Evolutionary conservation across 345 rosid genomes (phyloP).

Genomic region (Melaleuca alternifolia): DNA sequence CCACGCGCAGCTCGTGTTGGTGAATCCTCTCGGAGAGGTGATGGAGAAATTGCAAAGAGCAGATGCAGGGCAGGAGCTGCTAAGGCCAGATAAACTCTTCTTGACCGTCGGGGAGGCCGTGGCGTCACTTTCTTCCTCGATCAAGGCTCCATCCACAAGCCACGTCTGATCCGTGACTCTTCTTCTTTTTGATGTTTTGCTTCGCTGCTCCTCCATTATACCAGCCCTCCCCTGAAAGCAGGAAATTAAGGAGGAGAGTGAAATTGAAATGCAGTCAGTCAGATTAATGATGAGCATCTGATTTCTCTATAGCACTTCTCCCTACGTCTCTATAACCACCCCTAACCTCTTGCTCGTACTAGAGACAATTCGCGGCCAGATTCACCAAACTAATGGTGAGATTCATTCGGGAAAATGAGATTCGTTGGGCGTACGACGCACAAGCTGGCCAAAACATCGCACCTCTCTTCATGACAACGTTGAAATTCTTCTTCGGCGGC

Average conservation of each 20-base stretch:
- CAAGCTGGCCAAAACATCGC: neutral
- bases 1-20: slow-evolving; percentile 59
- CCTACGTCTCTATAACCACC: neutral
- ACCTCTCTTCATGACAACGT: neutral
- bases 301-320: neutral
- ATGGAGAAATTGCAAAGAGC: slow-evolving; percentile 70
- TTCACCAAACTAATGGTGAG: neutral
- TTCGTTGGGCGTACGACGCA: neutral
- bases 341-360: neutral
- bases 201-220: neutral
- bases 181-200: neutral
- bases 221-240: neutral
- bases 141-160: slow-evolving; percentile 37
- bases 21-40: slow-evolving; percentile 88
- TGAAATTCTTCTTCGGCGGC: neutral
- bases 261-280: neutral
- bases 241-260: neutral
- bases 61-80: slow-evolving; percentile 29
- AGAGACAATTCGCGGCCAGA: neutral
- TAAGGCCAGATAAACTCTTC: slow-evolving; percentile 50
- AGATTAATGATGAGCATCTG: neutral
- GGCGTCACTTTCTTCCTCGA: slow-evolving; percentile 48
- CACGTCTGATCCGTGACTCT: slow-evolving; percentile 11
- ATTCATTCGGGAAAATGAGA: neutral
- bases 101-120: slow-evolving; percentile 89